These are phyloP conservation scores for Rehmannia glutinosa DNA, from an alignment of 257 asterid genomes.

Conservation along the genomic window DNA sequence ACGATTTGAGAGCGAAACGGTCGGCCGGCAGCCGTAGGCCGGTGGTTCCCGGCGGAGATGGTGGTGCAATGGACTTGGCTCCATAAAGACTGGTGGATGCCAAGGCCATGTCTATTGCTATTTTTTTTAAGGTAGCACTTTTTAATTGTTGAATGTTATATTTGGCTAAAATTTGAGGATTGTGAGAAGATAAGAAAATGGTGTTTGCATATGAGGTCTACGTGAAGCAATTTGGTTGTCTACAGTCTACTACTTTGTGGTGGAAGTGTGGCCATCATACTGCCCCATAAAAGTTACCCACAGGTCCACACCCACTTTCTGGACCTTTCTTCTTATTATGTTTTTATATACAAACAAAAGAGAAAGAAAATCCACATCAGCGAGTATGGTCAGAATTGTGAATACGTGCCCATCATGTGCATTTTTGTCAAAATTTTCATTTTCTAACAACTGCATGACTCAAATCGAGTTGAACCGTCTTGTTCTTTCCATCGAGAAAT, in stretches of 20 bases:
- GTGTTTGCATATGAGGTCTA: slow-evolving; percentile 7
- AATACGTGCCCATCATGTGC: too few relatives aligned
- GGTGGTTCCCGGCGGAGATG: slow-evolving; percentile 32
- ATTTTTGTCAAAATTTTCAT: too few relatives aligned
- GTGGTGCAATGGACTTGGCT: slow-evolving; percentile 33
- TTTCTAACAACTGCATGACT: too few relatives aligned
- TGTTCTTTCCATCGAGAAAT: too few relatives aligned
- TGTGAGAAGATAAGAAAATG: slow-evolving; percentile 30
- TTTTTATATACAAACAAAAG: too few relatives aligned
- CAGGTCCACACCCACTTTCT: slow-evolving; percentile 21
- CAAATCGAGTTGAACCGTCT: too few relatives aligned
- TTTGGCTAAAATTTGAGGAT: not conserved
- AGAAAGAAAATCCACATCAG: too few relatives aligned
- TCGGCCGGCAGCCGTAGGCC: slow-evolving; percentile 45
- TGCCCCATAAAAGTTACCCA: slow-evolving; percentile 48
- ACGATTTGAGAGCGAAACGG: slow-evolving; percentile 56
- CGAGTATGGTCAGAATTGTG: too few relatives aligned
- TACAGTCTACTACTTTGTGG: not conserved
- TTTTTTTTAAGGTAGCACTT: not conserved
- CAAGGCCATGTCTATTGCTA: slow-evolving; percentile 47
- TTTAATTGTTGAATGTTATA: not conserved
- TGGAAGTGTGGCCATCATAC: slow-evolving; percentile 67
- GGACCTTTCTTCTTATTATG: too few relatives aligned
- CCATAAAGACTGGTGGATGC: slow-evolving; percentile 35
- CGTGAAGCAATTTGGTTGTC: slow-evolving; percentile 22